phyloP scores from a whole-genome alignment of 2,329 filamentous ascomycete species.

The Botrytis squamosa region DNA sequence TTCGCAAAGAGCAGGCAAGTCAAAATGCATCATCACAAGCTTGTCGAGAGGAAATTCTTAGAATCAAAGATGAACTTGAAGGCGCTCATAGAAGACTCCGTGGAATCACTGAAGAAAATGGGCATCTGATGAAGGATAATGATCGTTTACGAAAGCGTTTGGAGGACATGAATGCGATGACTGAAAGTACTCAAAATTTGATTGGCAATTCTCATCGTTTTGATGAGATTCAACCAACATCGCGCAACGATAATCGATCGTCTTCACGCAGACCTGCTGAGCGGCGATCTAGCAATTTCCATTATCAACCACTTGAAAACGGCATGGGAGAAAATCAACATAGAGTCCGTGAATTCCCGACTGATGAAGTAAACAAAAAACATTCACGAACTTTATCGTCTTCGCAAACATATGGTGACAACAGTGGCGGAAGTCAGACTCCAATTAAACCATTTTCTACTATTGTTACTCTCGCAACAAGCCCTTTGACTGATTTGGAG shows the following conservation, averaged over 20 bases:
- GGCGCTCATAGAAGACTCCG: not conserved
- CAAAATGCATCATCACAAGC: not conserved
- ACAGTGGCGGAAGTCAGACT: not conserved
- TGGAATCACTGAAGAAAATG: not conserved
- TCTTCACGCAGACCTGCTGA: slow-evolving; percentile 12
- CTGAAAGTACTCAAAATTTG: not conserved
- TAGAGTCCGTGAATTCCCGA: not conserved
- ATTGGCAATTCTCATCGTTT: not conserved
- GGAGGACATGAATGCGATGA: not conserved
- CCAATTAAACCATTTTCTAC: slow-evolving; percentile 20
- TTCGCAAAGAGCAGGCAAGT: slow-evolving; percentile 4
- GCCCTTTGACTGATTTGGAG: slow-evolving; percentile 17
- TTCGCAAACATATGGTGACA: not conserved
- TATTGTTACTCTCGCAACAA: slow-evolving; percentile 6
- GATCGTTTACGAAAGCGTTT: slow-evolving; percentile 9
- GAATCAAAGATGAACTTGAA: not conserved
- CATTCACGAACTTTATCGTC: not conserved
- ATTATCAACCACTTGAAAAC: not conserved
- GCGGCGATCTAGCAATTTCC: not conserved
- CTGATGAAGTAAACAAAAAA: not conserved
- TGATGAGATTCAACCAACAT: not conserved
- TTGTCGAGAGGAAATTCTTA: not conserved
- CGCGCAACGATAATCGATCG: not conserved
- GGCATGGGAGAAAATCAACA: not conserved
- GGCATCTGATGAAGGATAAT: slow-evolving; percentile 5